phyloP scores from a whole-genome alignment of 2,329 filamentous ascomycete species.

The Cladosporium cucumerinum region DNA sequence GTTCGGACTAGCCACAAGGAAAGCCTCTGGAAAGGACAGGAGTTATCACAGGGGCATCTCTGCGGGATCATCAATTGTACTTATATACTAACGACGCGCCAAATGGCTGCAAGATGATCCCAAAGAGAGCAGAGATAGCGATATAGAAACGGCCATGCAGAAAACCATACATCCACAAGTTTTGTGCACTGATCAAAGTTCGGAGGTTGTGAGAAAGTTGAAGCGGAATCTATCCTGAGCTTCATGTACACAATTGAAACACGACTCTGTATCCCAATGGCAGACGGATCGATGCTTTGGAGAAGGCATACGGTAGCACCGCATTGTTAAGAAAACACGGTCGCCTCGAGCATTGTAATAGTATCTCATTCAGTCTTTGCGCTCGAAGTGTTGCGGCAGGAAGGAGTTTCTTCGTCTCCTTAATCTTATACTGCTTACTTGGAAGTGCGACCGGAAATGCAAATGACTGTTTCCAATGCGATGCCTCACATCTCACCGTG shows the following conservation, averaged over 20 bases:
- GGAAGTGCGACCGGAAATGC: too few relatives aligned
- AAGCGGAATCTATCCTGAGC: not conserved
- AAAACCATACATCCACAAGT: not conserved
- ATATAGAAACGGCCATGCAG: conserved; percentile 3
- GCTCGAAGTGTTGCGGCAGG: too few relatives aligned
- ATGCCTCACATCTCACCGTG: too few relatives aligned
- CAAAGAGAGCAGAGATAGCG: not conserved
- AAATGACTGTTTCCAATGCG: too few relatives aligned
- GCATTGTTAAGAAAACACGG: not conserved
- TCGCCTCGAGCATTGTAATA: too few relatives aligned
- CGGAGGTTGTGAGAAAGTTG: not conserved
- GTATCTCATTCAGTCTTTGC: too few relatives aligned
- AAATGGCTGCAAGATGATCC: not conserved
- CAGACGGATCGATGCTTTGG: not conserved
- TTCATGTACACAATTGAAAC: not conserved
- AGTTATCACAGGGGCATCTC: not conserved
- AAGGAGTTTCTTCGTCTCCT: too few relatives aligned
- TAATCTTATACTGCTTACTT: too few relatives aligned
- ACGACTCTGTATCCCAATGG: not conserved
- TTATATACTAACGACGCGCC: not conserved
- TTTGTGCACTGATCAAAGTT: not conserved
- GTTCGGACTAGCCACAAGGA: not conserved
- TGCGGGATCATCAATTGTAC: not conserved
- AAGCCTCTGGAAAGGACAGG: not conserved
- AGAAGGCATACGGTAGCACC: not conserved